Base-by-base conservation (phyloP, 2,329 filamentous ascomycete genomes). In the Phoma sp. region DNA sequence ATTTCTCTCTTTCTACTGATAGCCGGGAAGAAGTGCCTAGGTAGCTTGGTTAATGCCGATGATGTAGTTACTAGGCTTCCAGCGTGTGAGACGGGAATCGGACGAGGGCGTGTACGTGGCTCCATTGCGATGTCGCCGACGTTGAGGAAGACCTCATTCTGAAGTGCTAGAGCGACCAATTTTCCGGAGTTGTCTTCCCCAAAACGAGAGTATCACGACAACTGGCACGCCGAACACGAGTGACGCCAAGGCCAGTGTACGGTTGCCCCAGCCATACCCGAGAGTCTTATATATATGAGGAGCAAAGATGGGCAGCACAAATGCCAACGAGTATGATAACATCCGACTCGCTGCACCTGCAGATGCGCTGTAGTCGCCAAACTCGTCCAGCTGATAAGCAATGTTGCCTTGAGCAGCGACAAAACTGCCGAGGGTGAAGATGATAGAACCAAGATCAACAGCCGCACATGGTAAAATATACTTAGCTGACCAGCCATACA, bases 71-170 rank as follows among this genome's bases (percentile, higher is more conserved):
- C 50, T 36, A 5, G 59, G 34, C 17, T 62, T 57, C 48, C 65
- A 73, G 3, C 64, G 62, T 4, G 69, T 56, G 20, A 69, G 71
- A 9, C 62, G 64, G 0, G 74, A 74, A 42, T 67, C 65, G 3
- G 63, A 76, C 2, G 75, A 75, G 46, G 77, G 76, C 75, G 77
- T 78, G 50, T 76, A 77, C 0, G 74, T 77, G 7, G 76, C 57
- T 77, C 75, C 68, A 76, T 76, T 6, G 74, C 71, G 7, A 68
- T 71, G 38, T 74, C 72, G 37, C 64, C 72, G 12, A 76, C 66
- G 48, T 89, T 88, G 62, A 81, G 81, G 77, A 89, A 86, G 18
- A 84, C 85, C 7, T n/a, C n/a, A n/a, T n/a, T n/a, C n/a, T n/a
- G n/a, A n/a, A n/a, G n/a, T n/a, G n/a, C n/a, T n/a, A n/a, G n/a